phyloP scores from a whole-genome alignment of 1,284 basidiomycete species.

The Paramarasmius palmivorus region DNA sequence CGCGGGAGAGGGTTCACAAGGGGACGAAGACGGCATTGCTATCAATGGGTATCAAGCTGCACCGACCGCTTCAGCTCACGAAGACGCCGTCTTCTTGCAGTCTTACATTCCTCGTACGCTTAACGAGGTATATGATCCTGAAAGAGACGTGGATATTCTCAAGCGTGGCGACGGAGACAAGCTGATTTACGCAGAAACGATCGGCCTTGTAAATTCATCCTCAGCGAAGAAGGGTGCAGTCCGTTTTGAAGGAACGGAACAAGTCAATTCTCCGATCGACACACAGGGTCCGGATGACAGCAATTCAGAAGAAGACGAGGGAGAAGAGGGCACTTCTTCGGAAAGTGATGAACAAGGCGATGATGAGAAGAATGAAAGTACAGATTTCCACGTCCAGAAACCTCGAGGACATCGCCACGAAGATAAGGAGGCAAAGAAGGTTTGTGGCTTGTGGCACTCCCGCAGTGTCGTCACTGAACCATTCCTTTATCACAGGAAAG shows the following conservation, averaged over 20 bases:
- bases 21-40: constrained; percentile 6
- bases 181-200: constrained; percentile 85
- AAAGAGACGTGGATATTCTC: constrained; percentile 82
- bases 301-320: constrained; percentile 23
- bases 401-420: constrained; percentile 88
- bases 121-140: constrained; percentile 91
- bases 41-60: constrained; percentile 21
- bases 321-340: constrained; percentile 28
- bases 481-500: constrained; percentile 62
- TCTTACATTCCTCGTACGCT: constrained; percentile 93
- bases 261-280: constrained; percentile 21
- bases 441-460: constrained; percentile 28
- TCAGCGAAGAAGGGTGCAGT: constrained; percentile 13
- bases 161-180: constrained; percentile 66
- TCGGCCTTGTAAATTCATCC: constrained; percentile 59
- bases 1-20: constrained; percentile 9
- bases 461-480: constrained; percentile 12
- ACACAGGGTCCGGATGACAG: constrained; percentile 32
- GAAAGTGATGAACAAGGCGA: background rate
- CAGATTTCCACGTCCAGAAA: constrained; percentile 47
- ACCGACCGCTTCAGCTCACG: constrained; percentile 52
- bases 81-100: constrained; percentile 85
- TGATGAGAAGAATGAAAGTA: constrained; percentile 8
- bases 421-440: constrained; percentile 91
- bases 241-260: constrained; percentile 20